A percentile compares a stretch with the other conserved stretches of the same genome.
phyloP scores from a whole-genome alignment of 371 early-diverging fungal species.

The Mucor racemosus region DNA sequence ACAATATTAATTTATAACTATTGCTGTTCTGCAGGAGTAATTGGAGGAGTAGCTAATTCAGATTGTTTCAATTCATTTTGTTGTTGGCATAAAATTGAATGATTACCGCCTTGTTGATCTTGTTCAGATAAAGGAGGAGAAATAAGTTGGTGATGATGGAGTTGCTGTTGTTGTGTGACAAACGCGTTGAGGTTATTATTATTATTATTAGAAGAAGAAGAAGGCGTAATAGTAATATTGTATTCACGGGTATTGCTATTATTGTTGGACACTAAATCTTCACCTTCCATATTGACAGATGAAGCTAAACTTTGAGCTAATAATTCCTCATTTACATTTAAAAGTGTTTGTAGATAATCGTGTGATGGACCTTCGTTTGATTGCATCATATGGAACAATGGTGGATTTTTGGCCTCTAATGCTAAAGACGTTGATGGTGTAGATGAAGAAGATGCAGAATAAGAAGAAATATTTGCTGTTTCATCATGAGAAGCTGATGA shows the following conservation, averaged over 20 bases:
- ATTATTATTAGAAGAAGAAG: neutral
- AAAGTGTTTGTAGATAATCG: slow-evolving; percentile 25
- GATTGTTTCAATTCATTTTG: neutral
- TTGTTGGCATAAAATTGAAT: neutral
- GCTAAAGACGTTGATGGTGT: neutral
- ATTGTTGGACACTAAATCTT: neutral
- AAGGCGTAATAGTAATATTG: neutral
- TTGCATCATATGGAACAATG: slow-evolving; percentile 11
- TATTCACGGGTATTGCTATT: slow-evolving; percentile 2
- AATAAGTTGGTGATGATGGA: slow-evolving; percentile 1
- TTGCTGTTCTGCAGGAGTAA: neutral
- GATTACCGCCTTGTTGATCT: neutral
- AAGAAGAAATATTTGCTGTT: neutral
- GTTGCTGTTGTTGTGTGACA: neutral
- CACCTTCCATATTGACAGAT: neutral
- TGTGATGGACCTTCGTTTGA: slow-evolving; percentile 18
- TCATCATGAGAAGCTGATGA: neutral
- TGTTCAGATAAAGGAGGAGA: slow-evolving; percentile 11
- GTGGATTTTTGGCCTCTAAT: neutral
- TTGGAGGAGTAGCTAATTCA: neutral
- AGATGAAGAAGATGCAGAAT: slow-evolving; percentile 2
- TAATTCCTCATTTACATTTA: slow-evolving; percentile 28
- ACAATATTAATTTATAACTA: no score
- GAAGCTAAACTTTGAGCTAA: slow-evolving; percentile 27
- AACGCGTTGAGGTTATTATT: neutral